A percentile compares a stretch with the other conserved stretches of the same genome.
Evolutionary conservation across 306 rosid species (phyloP).

Genomic region (Vigna unguiculata): DNA sequence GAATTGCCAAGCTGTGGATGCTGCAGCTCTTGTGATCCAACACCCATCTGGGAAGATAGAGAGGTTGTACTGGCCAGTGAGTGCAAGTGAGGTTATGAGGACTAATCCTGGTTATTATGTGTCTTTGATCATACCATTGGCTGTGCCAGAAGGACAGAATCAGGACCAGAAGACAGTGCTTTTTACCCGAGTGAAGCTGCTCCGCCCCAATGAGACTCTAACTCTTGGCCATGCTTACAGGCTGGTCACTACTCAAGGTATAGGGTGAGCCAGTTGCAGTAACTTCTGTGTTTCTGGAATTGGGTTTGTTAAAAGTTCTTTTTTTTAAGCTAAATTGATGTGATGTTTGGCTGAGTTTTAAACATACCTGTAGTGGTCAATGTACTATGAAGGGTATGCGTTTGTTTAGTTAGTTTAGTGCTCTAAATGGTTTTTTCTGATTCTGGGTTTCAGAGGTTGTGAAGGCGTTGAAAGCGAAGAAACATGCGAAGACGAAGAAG

Average conservation of each 20-base stretch:
- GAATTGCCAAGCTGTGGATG: slow-evolving; percentile 94
- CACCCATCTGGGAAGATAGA: slow-evolving; percentile 88
- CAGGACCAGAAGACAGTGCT: slow-evolving; percentile 58
- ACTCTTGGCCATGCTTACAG: slow-evolving; percentile 94
- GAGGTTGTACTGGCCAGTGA: slow-evolving; percentile 79
- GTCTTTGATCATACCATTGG: slow-evolving; percentile 85
- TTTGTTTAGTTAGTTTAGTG: not conserved
- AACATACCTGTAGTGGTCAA: not conserved
- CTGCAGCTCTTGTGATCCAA: slow-evolving; percentile 95
- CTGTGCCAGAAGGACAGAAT: slow-evolving; percentile 55
- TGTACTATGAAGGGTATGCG: not conserved
- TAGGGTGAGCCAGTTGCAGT: too few relatives aligned
- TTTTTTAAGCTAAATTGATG: too few relatives aligned
- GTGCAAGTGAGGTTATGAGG: slow-evolving; percentile 88
- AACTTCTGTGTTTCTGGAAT: not conserved
- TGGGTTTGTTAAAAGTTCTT: too few relatives aligned
- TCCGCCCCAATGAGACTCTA: slow-evolving; percentile 80
- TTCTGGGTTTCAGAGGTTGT: slow-evolving; percentile 69
- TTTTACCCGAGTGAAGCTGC: slow-evolving; percentile 88
- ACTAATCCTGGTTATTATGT: slow-evolving; percentile 89
- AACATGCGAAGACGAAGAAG: slow-evolving; percentile 71
- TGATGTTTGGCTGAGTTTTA: too few relatives aligned
- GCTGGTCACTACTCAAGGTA: slow-evolving; percentile 85
- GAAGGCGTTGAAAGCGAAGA: slow-evolving; percentile 82
- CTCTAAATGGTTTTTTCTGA: slow-evolving; percentile 1